A percentile compares a stretch with the other conserved stretches of the same genome.
These are phyloP conservation scores for Saprolegnia parasitica DNA, from an alignment of 352 stramenopile genomes.

Conservation along the genomic window DNA sequence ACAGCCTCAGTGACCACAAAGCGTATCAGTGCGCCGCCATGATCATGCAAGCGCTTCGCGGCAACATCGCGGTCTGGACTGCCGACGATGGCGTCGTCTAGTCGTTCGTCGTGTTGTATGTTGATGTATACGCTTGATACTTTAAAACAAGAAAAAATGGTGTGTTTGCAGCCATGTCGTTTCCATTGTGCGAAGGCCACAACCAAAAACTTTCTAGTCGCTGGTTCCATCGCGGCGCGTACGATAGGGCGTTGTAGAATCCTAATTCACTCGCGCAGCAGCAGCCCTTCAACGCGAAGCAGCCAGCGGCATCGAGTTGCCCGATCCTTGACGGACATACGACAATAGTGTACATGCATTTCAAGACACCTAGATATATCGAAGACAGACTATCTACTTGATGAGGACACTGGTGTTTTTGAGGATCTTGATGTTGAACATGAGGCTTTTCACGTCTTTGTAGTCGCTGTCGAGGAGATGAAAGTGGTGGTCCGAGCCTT, in stretches of 20 bases:
- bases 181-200: no score
- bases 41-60: conserved; percentile 37
- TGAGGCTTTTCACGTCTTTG: conserved; percentile 23
- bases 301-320: no score
- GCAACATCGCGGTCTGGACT: conserved; percentile 36
- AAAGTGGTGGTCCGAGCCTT: conserved; percentile 15
- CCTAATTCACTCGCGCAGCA: no score
- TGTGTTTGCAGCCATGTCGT: no score
- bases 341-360: no score
- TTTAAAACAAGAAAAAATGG: no score
- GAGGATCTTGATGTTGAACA: conserved; percentile 27
- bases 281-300: no score
- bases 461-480: conserved; percentile 18
- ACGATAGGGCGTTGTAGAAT: no score
- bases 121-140: background rate
- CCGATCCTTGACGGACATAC: no score
- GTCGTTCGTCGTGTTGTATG: background rate
- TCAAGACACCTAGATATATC: no score
- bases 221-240: no score
- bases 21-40: conserved; percentile 33
- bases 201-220: no score
- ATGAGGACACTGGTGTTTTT: conserved; percentile 19
- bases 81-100: conserved; percentile 20
- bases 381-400: conserved; percentile 5
- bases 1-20: conserved; percentile 32